Conservation (phyloP, 1,284 basidiomycete species). For the Bjerkandera adusta region DNA sequence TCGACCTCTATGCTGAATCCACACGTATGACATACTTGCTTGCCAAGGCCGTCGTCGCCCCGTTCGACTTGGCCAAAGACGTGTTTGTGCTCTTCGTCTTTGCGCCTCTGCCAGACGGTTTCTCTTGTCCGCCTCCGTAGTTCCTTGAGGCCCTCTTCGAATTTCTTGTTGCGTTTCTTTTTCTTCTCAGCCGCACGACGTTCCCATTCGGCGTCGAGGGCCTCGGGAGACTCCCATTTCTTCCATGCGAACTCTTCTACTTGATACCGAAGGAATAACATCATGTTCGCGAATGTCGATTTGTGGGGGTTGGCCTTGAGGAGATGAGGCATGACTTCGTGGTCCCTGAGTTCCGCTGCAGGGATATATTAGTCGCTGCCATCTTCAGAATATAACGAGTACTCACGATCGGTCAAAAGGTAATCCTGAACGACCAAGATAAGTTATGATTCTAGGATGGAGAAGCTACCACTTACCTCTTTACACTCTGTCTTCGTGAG, state of each 20-base stretch:
- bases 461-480: conserved; percentile 54
- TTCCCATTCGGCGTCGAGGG: conserved; percentile 87
- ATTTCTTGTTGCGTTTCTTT: conserved; percentile 91
- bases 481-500: conserved; percentile 99
- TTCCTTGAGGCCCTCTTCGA: conserved; percentile 82
- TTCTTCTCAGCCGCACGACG: conserved; percentile 81
- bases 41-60: conserved; percentile 49
- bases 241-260: conserved; percentile 97
- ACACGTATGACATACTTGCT: conserved; percentile 82
- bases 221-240: conserved; percentile 96
- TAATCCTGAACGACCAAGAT: conserved; percentile 65
- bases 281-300: conserved; percentile 98
- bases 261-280: conserved; percentile 94
- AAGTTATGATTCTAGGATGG: neutral
- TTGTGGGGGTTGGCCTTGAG: conserved; percentile 97
- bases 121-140: conserved; percentile 84
- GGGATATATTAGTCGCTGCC: neutral
- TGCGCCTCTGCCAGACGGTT: conserved; percentile 84
- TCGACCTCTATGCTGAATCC: conserved; percentile 88
- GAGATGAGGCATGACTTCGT: conserved; percentile 90
- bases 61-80: conserved; percentile 64
- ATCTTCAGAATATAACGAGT: neutral
- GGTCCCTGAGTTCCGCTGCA: conserved; percentile 88
- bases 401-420: conserved; percentile 82
- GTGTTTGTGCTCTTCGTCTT: conserved; percentile 87